Evolutionary conservation across 331 rosid genomes (phyloP), one percentile per base, ranked within the genome.

Genomic region (Malus hybrid): DNA sequence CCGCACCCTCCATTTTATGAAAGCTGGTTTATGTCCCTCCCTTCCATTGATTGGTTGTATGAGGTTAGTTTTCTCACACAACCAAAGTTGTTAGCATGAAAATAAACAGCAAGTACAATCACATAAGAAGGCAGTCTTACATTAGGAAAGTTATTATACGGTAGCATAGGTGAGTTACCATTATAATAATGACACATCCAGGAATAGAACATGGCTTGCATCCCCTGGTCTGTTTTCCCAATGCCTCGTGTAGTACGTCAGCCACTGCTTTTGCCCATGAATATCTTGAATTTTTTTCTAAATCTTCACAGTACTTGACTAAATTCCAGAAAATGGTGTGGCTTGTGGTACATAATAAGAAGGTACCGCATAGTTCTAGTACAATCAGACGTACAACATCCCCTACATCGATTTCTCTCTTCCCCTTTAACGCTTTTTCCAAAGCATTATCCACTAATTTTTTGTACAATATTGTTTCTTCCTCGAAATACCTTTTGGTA

Each of bases 211-310:
- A 46, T 24, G 8, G 7, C 20, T 44, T 19, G 2, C 3, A 14
- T 15, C 13, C 18, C 6, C 60, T 24, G 8, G 20, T 14, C 2
- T 4, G 1, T 6, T 24, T 68, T 29, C 16, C 33, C 59, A 68
- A 24, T 68, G 73, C 16, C 33, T 11, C 12, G 12, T 50, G 15
- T 42, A 67, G 71, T 20, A 67, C 15, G 56, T 67, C 56, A 2
- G 32, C 71, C 46, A 42, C 71, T 42, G 55, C 71, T 12, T 67
- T 67, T 12, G 71, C 56, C 71, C 55, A 67, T 11, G 71, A 67
- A 22, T 67, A 67, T 67, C 56, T 67, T 22, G 71, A 67, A 44
- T 36, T 36, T 5, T 39, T 67, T 39, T 67, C 32, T n/a, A 67
- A 67, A 13, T 67, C 71, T 22, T 42, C 71, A 67, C 71, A 67